Base-by-base conservation (phyloP, 371 early-diverging fungal genomes). In the Rhizopus microsporus region DNA sequence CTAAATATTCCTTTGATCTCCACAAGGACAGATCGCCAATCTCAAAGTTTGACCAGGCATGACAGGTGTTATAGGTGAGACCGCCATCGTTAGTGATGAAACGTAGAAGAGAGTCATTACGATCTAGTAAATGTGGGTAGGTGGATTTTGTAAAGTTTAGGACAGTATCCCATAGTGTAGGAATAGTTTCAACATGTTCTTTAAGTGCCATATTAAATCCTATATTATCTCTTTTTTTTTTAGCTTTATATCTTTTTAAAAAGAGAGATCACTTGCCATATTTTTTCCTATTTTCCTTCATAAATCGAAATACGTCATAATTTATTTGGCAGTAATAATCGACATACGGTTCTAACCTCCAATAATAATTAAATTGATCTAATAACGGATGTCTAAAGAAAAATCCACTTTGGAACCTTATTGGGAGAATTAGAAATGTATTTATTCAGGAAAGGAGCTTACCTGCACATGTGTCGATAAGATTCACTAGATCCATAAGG, bases 271-370 rank as follows among this genome's bases (percentile, higher is more conserved):
- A 12, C 17, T 15, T 45, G 61, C 82, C 93, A 16, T 97, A 98
- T 64, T 86, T 83, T 59, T 92, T 89, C 39, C 84, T 81, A 58
- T 88, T 85, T 23, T 86, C 71, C 48, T 79, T 74, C 91, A 94
- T 91, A 63, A 74, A 92, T 61, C 69, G 63, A 73, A 98, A 97
- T 5, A 94, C 93, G 69, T 98, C 98, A 68, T 89, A 86, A 61
- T 88, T 86, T 5, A 98, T 72, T 39, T 93, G 83, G 65, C 98
- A 98, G 58, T 81, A 84, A 59, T 91, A 95, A 37, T 87, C 79
- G 4, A 95, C 95, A 34, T 85, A 89, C 2, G 98, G 98, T 60
- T 98, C 98, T 4, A 98, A 77, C 8, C 99, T 75, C 99, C 98
- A 98, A 72, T 95, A 97, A 69, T 88, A 98, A 52, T 95, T 90